These are phyloP conservation scores for Neofusicoccum laricinum DNA, from an alignment of 2,329 filamentous ascomycete species.

Conservation along the genomic window DNA sequence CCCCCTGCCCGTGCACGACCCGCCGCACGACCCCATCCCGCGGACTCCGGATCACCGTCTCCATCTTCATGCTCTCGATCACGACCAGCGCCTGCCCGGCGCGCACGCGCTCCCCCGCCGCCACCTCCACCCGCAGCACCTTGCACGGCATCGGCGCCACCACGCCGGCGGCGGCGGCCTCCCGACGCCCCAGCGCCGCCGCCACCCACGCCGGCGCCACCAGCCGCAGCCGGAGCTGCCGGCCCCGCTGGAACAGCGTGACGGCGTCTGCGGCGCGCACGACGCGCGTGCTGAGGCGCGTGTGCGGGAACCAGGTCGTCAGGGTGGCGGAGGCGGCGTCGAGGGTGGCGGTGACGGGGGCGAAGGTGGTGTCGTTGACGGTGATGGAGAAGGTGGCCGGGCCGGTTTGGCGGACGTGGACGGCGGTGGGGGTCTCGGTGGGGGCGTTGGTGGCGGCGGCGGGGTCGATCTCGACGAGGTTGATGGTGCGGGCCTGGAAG, in stretches of 20 bases:
- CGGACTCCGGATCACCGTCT: constrained; percentile 53
- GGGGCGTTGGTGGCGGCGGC: constrained; percentile 22
- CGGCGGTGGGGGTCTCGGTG: constrained; percentile 41
- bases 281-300: constrained; percentile 76
- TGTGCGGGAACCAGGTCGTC: constrained; percentile 76
- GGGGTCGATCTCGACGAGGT: constrained; percentile 43
- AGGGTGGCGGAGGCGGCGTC: constrained; percentile 50
- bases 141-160: constrained; percentile 97
- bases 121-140: constrained; percentile 85
- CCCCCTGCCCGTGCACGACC: constrained; percentile 49
- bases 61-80: constrained; percentile 55
- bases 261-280: constrained; percentile 61
- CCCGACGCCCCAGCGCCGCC: constrained; percentile 73
- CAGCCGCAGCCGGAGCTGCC: constrained; percentile 55
- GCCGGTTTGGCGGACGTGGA: constrained; percentile 52
- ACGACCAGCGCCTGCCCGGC: constrained; percentile 88
- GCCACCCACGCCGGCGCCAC: constrained; percentile 74
- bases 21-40: constrained; percentile 46
- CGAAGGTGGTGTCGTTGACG: constrained; percentile 37
- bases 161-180: constrained; percentile 53
- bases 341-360: constrained; percentile 49
- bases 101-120: constrained; percentile 75
- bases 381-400: constrained; percentile 52
- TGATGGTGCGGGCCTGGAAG: constrained; percentile 63
- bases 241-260: constrained; percentile 72